Base-by-base conservation (phyloP, 768 basidiomycete species). In the Boletales sp. region DNA sequence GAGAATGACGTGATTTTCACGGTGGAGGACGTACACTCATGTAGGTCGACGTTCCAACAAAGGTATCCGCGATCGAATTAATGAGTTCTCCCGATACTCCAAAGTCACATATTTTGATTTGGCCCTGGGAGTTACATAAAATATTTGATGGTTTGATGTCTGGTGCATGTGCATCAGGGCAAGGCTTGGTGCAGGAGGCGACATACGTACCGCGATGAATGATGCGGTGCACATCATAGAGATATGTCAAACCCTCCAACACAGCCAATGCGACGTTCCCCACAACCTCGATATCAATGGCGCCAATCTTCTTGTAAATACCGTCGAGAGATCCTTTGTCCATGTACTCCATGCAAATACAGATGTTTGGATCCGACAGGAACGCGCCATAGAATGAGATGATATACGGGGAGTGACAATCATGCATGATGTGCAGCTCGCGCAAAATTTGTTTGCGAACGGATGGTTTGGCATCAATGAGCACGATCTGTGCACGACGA, bases 131-230 rank as follows among this genome's bases (percentile, higher is more conserved):
- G 65, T 97, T 98, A 72, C 79, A 92, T 40, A 98, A 77, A 55
- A 99, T 97, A 64, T 99, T 99, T 12, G 94, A 97, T 27, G 97
- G 97, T 70, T 99, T 99, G 79, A 99, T 97, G 66, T 98, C 97
- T 98, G 61, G 21, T 40, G 41, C 39, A 18, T 37, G 15, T 48
- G 43, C 61, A 58, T 62, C 53, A 66, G 56, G 21, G n/a, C 35
- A 19, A 21, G 19, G 10, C 51, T 43, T 29, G 36, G 18, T 3
- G n/a, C 24, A 36, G 36, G 24, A 35, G 34, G 15, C 8, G 13
- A 12, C 21, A 40, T n/a, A 72, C 86, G 57, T 60, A 95, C 97
- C 95, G 67, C 97, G 89, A 71, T 98, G 97, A 62, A 99, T 98
- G 69, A 98, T 98, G 35, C 94, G 87, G 66, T 97, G 94, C 13